Evolutionary conservation across 345 rosid species (phyloP).

Genomic region (Dipteronia dyeriana): DNA sequence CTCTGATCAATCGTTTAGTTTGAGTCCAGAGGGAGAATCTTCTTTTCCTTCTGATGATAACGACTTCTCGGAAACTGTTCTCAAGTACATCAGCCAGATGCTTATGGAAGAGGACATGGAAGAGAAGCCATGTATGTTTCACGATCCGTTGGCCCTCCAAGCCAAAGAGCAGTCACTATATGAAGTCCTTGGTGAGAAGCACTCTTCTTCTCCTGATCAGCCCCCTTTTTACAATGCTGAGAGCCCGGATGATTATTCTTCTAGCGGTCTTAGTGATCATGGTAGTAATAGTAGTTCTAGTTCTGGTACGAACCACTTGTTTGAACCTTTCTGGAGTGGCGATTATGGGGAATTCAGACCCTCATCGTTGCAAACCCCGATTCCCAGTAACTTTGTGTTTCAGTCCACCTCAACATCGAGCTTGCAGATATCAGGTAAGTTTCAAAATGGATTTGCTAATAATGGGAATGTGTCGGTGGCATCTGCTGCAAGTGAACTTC

Average conservation of each 20-base stretch:
- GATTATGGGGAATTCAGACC: slow-evolving; percentile 41
- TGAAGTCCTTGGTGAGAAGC: slow-evolving; percentile 58
- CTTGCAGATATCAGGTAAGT: slow-evolving; percentile 12
- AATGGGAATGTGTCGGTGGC: slow-evolving; percentile 29
- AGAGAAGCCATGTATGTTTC: slow-evolving; percentile 60
- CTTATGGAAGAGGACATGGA: slow-evolving; percentile 80
- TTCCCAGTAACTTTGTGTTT: slow-evolving; percentile 47
- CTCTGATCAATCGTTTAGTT: slow-evolving; percentile 21
- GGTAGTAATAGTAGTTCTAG: slow-evolving; percentile 32
- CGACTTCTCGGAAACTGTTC: slow-evolving; percentile 58
- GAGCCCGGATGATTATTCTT: slow-evolving; percentile 47
- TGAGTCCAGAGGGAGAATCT: slow-evolving; percentile 37
- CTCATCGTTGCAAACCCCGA: slow-evolving; percentile 34
- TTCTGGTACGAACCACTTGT: slow-evolving; percentile 37
- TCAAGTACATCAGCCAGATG: slow-evolving; percentile 66
- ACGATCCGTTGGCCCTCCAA: slow-evolving; percentile 68
- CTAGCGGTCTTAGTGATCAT: slow-evolving; percentile 45
- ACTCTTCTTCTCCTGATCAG: slow-evolving; percentile 47
- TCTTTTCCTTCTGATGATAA: slow-evolving; percentile 46
- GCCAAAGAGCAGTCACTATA: slow-evolving; percentile 72
- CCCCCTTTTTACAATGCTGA: slow-evolving; percentile 19
- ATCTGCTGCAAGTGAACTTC: slow-evolving; percentile 16
- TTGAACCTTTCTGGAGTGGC: slow-evolving; percentile 46
- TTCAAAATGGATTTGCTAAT: slow-evolving; percentile 19
- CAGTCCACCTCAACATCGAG: slow-evolving; percentile 46